These are phyloP conservation scores for Zygosaccharomyces sapae DNA, from an alignment of 1,139 yeast genomes.

Conservation along the genomic window DNA sequence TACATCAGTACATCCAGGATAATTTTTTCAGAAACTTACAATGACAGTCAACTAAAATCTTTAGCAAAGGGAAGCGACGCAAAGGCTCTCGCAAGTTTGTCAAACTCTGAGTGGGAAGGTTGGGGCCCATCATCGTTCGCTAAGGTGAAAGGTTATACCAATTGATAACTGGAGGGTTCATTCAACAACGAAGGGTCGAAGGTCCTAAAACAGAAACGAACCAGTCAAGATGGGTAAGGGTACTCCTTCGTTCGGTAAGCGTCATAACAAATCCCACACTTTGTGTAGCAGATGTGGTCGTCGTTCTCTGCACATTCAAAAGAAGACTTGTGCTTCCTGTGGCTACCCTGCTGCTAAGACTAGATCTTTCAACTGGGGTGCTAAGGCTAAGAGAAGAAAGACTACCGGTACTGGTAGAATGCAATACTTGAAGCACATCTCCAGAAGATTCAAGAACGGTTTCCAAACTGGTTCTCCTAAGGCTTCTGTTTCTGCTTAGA, in stretches of 20 bases:
- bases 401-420: conserved; percentile 99
- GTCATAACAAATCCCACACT: conserved; percentile 99
- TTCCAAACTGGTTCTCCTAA: conserved; percentile 83
- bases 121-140: conserved; percentile 2
- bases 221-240: conserved; percentile 77
- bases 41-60: not conserved
- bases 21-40: not conserved
- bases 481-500: conserved; percentile 26
- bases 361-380: conserved; percentile 99
- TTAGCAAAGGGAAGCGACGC: conserved; percentile 3
- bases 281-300: conserved; percentile 99
- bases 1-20: not conserved
- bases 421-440: conserved; percentile 94
- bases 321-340: conserved; percentile 98
- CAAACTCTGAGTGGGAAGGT: conserved; percentile 1
- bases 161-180: not conserved
- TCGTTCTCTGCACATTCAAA: conserved; percentile 99
- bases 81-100: conserved; percentile 5
- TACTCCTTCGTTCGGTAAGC: conserved; percentile 99
- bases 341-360: conserved; percentile 99
- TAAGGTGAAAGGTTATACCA: conserved; percentile 2
- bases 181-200: not conserved
- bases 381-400: conserved; percentile 99
- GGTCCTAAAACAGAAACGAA: conserved; percentile 15
- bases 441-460: conserved; percentile 98